Base-by-base conservation (phyloP, 257 asterid species). In the Mentha longifolia region DNA sequence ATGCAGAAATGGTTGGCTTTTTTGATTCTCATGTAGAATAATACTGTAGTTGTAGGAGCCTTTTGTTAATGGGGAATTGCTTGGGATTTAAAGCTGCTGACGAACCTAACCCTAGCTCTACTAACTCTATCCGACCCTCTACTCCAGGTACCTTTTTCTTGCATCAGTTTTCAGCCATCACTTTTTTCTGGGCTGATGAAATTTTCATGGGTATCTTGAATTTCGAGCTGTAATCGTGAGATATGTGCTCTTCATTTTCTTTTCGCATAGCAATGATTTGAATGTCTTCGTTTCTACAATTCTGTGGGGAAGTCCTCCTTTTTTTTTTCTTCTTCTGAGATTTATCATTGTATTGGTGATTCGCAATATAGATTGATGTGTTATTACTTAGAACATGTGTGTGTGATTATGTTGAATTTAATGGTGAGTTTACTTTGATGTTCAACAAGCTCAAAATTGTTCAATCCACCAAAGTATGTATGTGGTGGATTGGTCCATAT, bases 41-140 rank as follows among this genome's bases (percentile, higher is more conserved):
- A 33, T 61, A n/a, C n/a, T n/a, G n/a, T n/a, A 22, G 72, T 47
- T 20, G 63, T 22, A 49, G 14, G 64, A 35, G 31, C 25, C 25
- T 45, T 31, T 50, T 61, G 77, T 74, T 80, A 46, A 92, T 92
- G 98, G 97, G 98, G 69, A 92, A 92, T 80, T 92, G 98, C 80
- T 84, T 84, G 72, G 95, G 98, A 83, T 86, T 83, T 58, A 75
- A 62, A 68, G 59, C 78, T 65, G 77, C 83, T 39, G 76, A 52
- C 35, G 82, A 84, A 39, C 66, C 80, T 10, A 85, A 79, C 56
- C 87, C 84, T 70, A 79, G 84, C 72, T 76, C 77, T 61, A 45
- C 76, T 55, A 51, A 75, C 68, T 69, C 73, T 63, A 61, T 60
- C 50, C 49, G 66, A 77, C 78, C 84, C 60, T 86, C 96, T n/a